phyloP scores from a whole-genome alignment of 2,329 filamentous ascomycete genomes.

The Gliomastix tumulicola region DNA sequence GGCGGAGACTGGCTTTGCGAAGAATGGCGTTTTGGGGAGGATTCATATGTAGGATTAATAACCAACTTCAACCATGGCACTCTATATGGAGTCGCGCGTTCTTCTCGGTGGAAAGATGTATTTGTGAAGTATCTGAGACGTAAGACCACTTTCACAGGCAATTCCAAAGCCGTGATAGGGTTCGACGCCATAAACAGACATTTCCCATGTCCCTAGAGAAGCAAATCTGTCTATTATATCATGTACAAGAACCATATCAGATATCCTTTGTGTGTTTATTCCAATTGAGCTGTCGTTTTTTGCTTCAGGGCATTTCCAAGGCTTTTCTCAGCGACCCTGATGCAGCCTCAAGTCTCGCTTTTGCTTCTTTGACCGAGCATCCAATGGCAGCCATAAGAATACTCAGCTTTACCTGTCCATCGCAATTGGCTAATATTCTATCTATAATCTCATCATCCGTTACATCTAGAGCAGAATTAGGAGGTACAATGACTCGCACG shows the following conservation, averaged over 20 bases:
- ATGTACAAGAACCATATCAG: too few species aligned
- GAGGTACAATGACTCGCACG: slow-evolving; percentile 9
- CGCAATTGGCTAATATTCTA: slow-evolving; percentile 2
- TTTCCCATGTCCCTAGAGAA: too few species aligned
- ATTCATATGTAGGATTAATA: slow-evolving; percentile 1
- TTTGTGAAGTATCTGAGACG: too few species aligned
- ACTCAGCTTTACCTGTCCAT: slow-evolving; percentile 7
- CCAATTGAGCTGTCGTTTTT: too few species aligned
- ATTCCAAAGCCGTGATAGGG: too few species aligned
- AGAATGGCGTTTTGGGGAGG: background rate
- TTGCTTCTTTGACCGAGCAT: slow-evolving; percentile 1
- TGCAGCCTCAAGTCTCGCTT: background rate
- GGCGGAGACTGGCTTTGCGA: slow-evolving; percentile 48
- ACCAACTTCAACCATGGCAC: too few species aligned
- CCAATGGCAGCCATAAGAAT: slow-evolving; percentile 4
- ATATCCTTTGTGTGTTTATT: too few species aligned
- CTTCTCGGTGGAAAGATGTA: too few species aligned
- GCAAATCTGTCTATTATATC: too few species aligned
- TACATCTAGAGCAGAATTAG: slow-evolving; percentile 6
- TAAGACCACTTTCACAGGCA: too few species aligned
- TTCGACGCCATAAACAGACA: too few species aligned
- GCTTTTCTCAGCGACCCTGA: background rate
- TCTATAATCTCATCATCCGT: slow-evolving; percentile 10
- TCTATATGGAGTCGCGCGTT: too few species aligned
- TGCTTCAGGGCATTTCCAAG: background rate